These are phyloP conservation scores for Wickerhamiella nectarea DNA, from an alignment of 805 yeast genomes.

Conservation along the genomic window DNA sequence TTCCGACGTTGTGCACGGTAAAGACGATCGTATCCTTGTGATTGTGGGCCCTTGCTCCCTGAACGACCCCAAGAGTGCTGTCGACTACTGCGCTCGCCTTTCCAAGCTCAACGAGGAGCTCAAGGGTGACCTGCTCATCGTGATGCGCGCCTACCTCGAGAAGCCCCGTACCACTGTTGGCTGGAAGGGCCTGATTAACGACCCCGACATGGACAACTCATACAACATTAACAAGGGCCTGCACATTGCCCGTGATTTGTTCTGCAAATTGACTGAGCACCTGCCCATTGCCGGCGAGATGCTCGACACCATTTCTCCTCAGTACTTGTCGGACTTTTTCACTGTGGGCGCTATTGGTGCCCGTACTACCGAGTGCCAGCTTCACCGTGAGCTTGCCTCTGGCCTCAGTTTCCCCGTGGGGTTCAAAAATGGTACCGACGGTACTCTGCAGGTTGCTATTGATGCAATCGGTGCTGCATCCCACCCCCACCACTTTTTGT, in stretches of 20 bases:
- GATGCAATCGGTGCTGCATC: slow-evolving; percentile 90
- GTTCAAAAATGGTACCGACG: slow-evolving; percentile 96
- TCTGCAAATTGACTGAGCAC: slow-evolving; percentile 59
- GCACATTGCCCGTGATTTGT: slow-evolving; percentile 74
- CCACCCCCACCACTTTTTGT: slow-evolving; percentile 84
- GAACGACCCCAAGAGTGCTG: slow-evolving; percentile 85
- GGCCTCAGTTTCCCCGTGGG: slow-evolving; percentile 97
- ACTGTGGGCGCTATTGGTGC: slow-evolving; percentile 98
- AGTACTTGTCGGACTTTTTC: slow-evolving; percentile 82
- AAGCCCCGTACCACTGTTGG: slow-evolving; percentile 98
- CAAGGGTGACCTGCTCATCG: slow-evolving; percentile 62
- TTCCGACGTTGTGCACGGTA: slow-evolving; percentile 57
- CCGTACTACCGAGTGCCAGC: slow-evolving; percentile 95
- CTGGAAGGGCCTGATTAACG: slow-evolving; percentile 96
- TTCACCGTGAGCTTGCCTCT: slow-evolving; percentile 92
- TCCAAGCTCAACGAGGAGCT: slow-evolving; percentile 44
- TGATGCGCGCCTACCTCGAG: slow-evolving; percentile 96
- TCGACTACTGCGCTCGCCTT: slow-evolving; percentile 69
- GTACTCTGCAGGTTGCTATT: slow-evolving; percentile 82
- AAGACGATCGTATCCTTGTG: slow-evolving; percentile 75
- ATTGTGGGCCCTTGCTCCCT: slow-evolving; percentile 96
- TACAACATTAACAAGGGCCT: slow-evolving; percentile 93
- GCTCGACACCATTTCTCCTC: slow-evolving; percentile 96
- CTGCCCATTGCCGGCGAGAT: slow-evolving; percentile 94
- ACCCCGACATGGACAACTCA: slow-evolving; percentile 87